Evolutionary conservation across 2,329 filamentous ascomycete genomes (phyloP).

Genomic region (Polychaeton citri): DNA sequence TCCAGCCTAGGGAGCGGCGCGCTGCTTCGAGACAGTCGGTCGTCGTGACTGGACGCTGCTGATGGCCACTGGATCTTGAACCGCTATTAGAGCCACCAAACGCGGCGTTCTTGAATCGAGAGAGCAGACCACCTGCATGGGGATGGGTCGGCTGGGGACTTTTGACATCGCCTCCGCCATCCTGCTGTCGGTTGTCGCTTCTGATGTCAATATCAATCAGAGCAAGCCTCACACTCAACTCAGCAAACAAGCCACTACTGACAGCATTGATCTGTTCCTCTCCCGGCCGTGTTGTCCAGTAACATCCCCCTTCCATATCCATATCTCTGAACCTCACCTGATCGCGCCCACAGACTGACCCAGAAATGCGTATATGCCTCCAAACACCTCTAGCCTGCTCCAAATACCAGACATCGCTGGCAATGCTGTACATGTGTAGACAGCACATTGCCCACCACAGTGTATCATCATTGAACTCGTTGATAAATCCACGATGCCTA

Average conservation of each 20-base stretch:
- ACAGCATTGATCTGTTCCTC: constrained; percentile 11
- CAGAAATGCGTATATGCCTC: constrained; percentile 7
- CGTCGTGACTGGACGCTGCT: background rate
- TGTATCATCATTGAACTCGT: constrained; percentile 10
- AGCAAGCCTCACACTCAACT: constrained; percentile 13
- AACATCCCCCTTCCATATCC: constrained; percentile 15
- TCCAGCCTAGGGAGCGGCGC: constrained; percentile 13
- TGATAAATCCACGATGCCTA: constrained; percentile 11
- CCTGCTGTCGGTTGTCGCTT: too few relatives aligned
- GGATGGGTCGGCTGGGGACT: background rate
- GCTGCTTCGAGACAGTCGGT: constrained; percentile 10
- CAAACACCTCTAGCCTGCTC: constrained; percentile 10
- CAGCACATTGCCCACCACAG: constrained; percentile 16
- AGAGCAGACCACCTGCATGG: background rate
- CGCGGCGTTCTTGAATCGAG: background rate
- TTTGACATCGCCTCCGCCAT: background rate
- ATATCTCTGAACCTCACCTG: constrained; percentile 7
- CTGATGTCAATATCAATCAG: constrained; percentile 2
- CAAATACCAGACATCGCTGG: constrained; percentile 11
- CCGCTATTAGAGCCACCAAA: background rate
- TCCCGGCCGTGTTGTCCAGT: constrained; percentile 10
- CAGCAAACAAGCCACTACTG: constrained; percentile 12
- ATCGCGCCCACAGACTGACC: constrained; percentile 8
- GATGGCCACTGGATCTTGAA: too few relatives aligned
- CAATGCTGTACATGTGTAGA: constrained; percentile 11